Base-by-base conservation (phyloP, 805 yeast species). In the Candida parachauliodes region DNA sequence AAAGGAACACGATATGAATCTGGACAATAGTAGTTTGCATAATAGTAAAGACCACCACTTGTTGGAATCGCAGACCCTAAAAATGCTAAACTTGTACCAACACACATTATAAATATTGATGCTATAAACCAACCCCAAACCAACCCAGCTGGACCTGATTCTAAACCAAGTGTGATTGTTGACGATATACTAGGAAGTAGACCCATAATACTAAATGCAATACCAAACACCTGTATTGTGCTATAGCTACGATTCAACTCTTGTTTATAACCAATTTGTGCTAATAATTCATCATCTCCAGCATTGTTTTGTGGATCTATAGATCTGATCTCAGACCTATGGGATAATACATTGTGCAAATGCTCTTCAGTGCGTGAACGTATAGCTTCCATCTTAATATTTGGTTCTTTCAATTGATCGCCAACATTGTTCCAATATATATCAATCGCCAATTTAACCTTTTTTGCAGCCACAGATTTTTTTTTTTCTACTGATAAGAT, bases 91-190 rank as follows among this genome's bases (percentile, higher is more conserved):
- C 80, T 65, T 5, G 72, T 44, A 15, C 85, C 87, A 10, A 78
- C 71, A 8, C 68, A 52, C 39, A 79, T 48, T 40, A 81, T 77
- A 48, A 78, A 74, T 12, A 64, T 41, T 3, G 77, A 68, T 20
- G 84, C 70, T 10, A 77, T 49, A 32, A 77, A 56, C 88, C 88
- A 82, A 32, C 84, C 82, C 88, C 88, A 81, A 5, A 80, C 63
- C 37, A 79, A 65, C 10, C 80, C 79, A 6, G 70, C 76, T 0
- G 83, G 77, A 5, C 87, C 87, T 0, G 81, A 75, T 18, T 73
- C 54, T 11, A 81, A 60, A 15, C 80, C 80, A 28, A 67, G 63
- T 8, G 60, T 61, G 23, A 79, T 52, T 21, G 70, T 65, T 2
- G 83, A 72, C 0, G 83, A 72, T 33, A 80, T 75, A 16, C 81